These are phyloP conservation scores for Candida alai DNA, from an alignment of 805 yeast species.

Conservation along the genomic window DNA sequence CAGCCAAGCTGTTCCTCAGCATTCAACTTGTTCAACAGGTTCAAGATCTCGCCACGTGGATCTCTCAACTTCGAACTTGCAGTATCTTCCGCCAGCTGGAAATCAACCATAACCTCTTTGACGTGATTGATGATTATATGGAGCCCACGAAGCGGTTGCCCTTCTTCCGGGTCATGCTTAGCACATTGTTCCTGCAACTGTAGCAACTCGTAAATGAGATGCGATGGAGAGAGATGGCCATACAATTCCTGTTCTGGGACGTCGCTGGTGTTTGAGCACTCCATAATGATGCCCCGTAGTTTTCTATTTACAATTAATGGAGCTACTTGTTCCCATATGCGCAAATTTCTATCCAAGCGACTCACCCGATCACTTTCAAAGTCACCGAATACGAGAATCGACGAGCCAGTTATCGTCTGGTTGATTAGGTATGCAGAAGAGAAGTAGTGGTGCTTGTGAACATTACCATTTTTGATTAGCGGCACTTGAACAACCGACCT, in stretches of 20 bases:
- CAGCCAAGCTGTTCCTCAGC: conserved; percentile 36
- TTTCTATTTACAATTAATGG: conserved; percentile 33
- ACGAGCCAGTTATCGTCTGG: conserved; percentile 26
- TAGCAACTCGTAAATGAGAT: conserved; percentile 54
- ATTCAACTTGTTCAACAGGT: conserved; percentile 44
- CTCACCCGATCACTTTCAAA: conserved; percentile 65
- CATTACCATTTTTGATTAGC: not conserved
- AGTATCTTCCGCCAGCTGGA: conserved; percentile 39
- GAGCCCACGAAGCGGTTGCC: conserved; percentile 39
- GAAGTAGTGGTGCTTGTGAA: conserved; percentile 23
- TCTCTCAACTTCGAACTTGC: conserved; percentile 30
- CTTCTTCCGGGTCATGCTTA: conserved; percentile 9
- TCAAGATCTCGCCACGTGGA: conserved; percentile 55
- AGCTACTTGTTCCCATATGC: conserved; percentile 58
- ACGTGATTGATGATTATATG: conserved; percentile 47
- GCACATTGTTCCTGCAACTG: conserved; percentile 17
- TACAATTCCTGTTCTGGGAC: conserved; percentile 48
- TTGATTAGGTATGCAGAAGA: conserved; percentile 61
- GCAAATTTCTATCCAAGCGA: conserved; percentile 26
- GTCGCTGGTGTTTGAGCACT: conserved; percentile 57
- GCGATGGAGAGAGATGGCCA: conserved; percentile 77
- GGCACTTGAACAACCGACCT: conserved; percentile 4
- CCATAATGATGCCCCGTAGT: conserved; percentile 62
- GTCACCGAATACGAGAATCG: conserved; percentile 74
- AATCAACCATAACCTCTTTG: conserved; percentile 41